Conservation (phyloP, 345 rosid species). For the Draba incana region DNA sequence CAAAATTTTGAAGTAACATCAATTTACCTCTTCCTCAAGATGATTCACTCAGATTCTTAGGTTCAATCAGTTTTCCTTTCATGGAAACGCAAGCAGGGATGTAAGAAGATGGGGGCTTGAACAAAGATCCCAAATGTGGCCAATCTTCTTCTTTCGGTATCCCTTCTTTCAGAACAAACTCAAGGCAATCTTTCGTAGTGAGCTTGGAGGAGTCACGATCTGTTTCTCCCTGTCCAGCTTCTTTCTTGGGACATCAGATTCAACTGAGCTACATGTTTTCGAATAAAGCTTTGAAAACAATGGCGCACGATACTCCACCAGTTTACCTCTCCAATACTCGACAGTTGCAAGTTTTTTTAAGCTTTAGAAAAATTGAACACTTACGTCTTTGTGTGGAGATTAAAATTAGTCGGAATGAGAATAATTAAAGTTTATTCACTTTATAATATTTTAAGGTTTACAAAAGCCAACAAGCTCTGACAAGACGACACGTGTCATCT, state of each 20-base stretch:
- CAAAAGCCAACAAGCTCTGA: too few species aligned
- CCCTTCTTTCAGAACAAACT: constrained; percentile 15
- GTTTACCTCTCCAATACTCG: too few species aligned
- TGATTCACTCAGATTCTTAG: not conserved
- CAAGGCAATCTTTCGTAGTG: constrained; percentile 22
- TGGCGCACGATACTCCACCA: too few species aligned
- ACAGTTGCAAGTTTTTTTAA: too few species aligned
- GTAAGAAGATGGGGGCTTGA: constrained; percentile 19
- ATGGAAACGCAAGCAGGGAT: constrained; percentile 26
- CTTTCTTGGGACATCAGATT: not conserved
- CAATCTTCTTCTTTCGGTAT: not conserved
- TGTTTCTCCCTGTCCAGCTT: not conserved
- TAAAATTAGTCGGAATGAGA: too few species aligned
- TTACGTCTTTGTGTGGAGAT: too few species aligned
- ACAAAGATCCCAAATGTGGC: constrained; percentile 27
- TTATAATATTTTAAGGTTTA: too few species aligned
- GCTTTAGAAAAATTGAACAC: too few species aligned
- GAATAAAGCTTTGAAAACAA: too few species aligned
- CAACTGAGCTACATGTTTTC: too few species aligned
- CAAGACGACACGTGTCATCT: too few species aligned
- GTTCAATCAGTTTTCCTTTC: constrained; percentile 26
- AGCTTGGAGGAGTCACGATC: not conserved
- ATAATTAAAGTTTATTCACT: too few species aligned
- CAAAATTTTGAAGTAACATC: not conserved
- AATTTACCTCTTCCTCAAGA: constrained; percentile 32